phyloP scores from a whole-genome alignment of 768 basidiomycete species.

The Phlebiopsis gigantea region DNA sequence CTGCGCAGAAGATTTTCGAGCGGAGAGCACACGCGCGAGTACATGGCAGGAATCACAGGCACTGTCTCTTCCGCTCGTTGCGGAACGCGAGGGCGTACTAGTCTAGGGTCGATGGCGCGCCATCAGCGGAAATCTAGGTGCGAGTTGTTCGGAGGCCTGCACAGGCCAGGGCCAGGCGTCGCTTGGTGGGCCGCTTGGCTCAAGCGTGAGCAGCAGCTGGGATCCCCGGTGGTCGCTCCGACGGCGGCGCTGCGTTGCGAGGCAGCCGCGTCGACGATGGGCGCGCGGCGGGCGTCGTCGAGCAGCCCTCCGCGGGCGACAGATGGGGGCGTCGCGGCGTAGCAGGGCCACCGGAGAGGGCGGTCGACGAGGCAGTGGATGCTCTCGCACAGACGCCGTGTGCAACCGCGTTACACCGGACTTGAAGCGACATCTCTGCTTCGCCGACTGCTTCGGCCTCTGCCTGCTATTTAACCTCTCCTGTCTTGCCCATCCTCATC shows the following conservation, averaged over 20 bases:
- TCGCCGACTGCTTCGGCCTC: background rate
- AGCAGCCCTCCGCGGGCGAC: background rate
- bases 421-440: background rate
- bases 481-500: background rate
- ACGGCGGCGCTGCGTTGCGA: no score
- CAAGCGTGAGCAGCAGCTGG: background rate
- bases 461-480: background rate
- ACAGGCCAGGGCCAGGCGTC: background rate
- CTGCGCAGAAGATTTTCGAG: background rate
- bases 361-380: constrained; percentile 1
- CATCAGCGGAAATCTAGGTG: background rate
- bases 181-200: background rate
- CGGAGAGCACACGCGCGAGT: background rate
- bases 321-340: background rate
- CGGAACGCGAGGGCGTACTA: background rate
- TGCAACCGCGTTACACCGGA: background rate
- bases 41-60: background rate
- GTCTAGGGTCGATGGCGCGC: background rate
- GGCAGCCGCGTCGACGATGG: no score
- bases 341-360: background rate
- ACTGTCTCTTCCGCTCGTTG: background rate
- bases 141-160: constrained; percentile 2
- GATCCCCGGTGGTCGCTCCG: no score
- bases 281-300: no score
- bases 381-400: background rate